Conservation (phyloP, 2,329 filamentous ascomycete species). For the Alternaria postmessia region DNA sequence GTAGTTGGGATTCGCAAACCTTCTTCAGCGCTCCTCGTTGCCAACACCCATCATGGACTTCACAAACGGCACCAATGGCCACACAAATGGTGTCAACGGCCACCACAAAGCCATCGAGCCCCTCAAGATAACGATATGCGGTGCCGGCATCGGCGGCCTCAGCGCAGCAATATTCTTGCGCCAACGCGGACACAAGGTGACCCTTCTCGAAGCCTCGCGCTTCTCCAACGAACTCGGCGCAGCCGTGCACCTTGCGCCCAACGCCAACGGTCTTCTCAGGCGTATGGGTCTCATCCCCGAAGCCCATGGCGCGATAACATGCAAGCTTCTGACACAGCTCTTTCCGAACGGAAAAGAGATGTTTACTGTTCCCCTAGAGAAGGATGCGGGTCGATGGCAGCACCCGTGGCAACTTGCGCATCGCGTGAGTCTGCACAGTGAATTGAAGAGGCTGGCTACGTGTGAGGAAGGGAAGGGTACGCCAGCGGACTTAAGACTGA, state of each 20-base stretch:
- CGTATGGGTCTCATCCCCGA: conserved; percentile 55
- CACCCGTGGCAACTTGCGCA: conserved; percentile 64
- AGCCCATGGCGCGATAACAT: conserved; percentile 48
- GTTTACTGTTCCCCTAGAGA: conserved; percentile 49
- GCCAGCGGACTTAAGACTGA: conserved; percentile 52
- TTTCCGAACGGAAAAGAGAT: conserved; percentile 47
- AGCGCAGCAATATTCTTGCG: conserved; percentile 63
- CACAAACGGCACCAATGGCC: conserved; percentile 14
- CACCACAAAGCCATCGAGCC: conserved; percentile 12
- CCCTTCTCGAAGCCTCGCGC: conserved; percentile 56
- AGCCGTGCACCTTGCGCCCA: conserved; percentile 70
- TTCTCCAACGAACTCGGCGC: conserved; percentile 67
- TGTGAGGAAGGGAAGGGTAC: conserved; percentile 45
- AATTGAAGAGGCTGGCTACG: conserved; percentile 59
- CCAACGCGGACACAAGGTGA: conserved; percentile 45
- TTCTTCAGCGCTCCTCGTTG: background rate
- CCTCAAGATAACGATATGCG: conserved; percentile 53
- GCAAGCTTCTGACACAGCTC: conserved; percentile 49
- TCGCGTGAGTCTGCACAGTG: conserved; percentile 62
- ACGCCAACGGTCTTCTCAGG: conserved; percentile 65
- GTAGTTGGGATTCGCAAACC: background rate
- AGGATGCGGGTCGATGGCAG: conserved; percentile 58
- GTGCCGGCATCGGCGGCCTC: conserved; percentile 63
- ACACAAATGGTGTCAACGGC: conserved; percentile 5
- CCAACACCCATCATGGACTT: conserved; percentile 26